Conservation (phyloP, 148 eudicot species). For the Fagopyrum homotropicum region DNA sequence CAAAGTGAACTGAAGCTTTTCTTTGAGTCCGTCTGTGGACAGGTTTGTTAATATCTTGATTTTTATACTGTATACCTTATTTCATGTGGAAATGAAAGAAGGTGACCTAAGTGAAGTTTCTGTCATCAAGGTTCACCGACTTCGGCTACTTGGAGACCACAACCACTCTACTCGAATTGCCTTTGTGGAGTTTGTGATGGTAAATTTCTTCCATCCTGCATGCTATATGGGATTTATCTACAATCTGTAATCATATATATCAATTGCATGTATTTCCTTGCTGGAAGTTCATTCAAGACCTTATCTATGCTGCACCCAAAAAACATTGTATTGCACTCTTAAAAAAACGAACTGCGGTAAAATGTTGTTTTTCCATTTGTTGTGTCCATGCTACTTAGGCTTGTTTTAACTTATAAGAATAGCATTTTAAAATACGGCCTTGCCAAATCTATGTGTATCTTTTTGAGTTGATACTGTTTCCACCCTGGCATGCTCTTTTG, state of each 20-base stretch:
- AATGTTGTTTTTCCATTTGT: not conserved
- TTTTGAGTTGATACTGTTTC: not conserved
- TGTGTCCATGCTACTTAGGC: not conserved
- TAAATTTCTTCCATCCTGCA: slow-evolving; percentile 20
- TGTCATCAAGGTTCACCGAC: slow-evolving; percentile 45
- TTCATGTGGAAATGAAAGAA: not conserved
- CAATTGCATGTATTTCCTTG: not conserved
- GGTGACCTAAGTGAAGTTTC: not conserved
- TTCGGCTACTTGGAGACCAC: slow-evolving; percentile 95
- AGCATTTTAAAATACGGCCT: not conserved
- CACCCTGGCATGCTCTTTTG: not conserved
- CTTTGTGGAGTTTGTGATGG: slow-evolving; percentile 89
- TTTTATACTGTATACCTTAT: not conserved
- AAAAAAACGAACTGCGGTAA: not conserved
- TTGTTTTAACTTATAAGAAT: not conserved
- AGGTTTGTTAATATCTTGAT: slow-evolving; percentile 30
- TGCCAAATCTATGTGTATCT: not conserved
- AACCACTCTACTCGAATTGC: slow-evolving; percentile 93
- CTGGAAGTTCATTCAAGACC: not conserved
- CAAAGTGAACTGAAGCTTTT: slow-evolving; percentile 78
- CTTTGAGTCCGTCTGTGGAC: slow-evolving; percentile 74
- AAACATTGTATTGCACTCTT: not conserved
- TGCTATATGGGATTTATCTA: not conserved
- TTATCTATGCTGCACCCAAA: not conserved
- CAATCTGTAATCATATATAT: not conserved